Percentiles rank a stretch among this genome's conserved stretches.
phyloP scores from a whole-genome alignment of 345 rosid genomes.

The Melastoma malabathricum region DNA sequence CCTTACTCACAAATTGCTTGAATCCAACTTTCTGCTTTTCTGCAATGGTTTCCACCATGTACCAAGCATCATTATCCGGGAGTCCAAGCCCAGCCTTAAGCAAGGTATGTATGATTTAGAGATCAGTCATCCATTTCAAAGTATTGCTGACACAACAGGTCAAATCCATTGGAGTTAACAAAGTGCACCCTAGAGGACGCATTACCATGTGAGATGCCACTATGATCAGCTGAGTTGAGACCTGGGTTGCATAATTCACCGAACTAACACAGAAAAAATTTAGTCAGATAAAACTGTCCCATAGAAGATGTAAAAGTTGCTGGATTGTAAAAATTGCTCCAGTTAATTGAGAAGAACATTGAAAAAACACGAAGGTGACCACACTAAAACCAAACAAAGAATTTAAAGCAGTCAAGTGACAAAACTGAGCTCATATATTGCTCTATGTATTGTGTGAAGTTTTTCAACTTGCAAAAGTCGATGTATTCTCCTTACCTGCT shows the following conservation, averaged over 20 bases:
- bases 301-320: too few species aligned
- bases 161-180: too few species aligned
- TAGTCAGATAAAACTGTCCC: conserved; percentile 4
- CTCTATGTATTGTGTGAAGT: too few species aligned
- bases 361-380: too few species aligned
- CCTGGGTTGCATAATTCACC: conserved; percentile 74
- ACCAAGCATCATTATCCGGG: conserved; percentile 84
- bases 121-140: too few species aligned
- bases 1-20: conserved; percentile 61
- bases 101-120: conserved; percentile 3
- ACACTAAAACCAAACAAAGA: too few species aligned
- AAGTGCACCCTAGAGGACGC: background rate
- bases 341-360: too few species aligned
- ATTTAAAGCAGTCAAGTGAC: too few species aligned
- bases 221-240: conserved; percentile 64
- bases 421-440: too few species aligned
- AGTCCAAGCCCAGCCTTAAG: conserved; percentile 89
- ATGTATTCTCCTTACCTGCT: conserved; percentile 44
- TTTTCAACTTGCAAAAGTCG: too few species aligned
- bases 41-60: conserved; percentile 84
- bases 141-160: too few species aligned
- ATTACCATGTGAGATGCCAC: conserved; percentile 89
- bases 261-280: conserved; percentile 28
- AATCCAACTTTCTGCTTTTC: conserved; percentile 78
- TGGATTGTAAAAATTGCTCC: too few species aligned